Percentiles rank a stretch among this genome's conserved stretches.
Conservation (phyloP, 2,329 filamentous ascomycete genomes). For the Sclerotinia nivalis region DNA sequence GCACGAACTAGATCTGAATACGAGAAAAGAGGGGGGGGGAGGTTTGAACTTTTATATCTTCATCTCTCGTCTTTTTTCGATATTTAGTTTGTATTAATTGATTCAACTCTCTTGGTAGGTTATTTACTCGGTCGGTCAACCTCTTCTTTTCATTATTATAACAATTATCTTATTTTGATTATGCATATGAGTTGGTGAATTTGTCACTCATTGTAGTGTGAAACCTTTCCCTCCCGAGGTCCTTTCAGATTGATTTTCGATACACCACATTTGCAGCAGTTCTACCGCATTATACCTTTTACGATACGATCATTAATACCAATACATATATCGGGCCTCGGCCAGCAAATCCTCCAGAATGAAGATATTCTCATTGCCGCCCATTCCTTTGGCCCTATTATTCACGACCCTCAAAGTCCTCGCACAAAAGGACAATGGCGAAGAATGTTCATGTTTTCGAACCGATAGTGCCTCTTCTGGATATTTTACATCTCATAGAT, state of each 20-base stretch:
- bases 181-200: neutral
- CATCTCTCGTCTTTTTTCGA: neutral
- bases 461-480: conserved; percentile 36
- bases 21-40: neutral
- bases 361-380: neutral
- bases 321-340: neutral
- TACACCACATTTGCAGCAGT: neutral
- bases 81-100: neutral
- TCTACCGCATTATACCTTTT: neutral
- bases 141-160: neutral
- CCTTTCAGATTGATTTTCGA: neutral
- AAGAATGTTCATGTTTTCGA: conserved; percentile 37
- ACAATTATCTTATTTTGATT: neutral
- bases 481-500: conserved; percentile 39
- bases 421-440: conserved; percentile 36
- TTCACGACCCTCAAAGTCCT: conserved; percentile 15
- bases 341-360: neutral
- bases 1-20: neutral
- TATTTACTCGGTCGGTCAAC: neutral
- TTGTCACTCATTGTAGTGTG: neutral
- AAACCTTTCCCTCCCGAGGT: no score
- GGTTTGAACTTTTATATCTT: neutral
- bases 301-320: neutral
- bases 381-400: neutral
- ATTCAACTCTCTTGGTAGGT: neutral